Conservation (phyloP, 352 stramenopile genomes). For the Globisporangium cederbergense region DNA sequence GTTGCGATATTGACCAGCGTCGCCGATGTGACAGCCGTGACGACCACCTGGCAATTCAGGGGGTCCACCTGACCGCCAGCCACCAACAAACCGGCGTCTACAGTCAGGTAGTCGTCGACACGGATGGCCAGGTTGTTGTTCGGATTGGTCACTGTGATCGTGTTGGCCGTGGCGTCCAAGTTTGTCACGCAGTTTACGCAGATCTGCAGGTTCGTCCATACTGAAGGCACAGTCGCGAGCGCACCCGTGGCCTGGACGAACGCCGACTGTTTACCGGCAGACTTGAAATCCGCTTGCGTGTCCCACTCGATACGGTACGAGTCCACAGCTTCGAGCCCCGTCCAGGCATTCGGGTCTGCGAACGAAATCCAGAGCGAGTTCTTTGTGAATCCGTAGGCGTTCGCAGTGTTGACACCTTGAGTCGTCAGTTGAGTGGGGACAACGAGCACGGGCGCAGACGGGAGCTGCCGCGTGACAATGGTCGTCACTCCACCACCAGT, state of each 20-base stretch:
- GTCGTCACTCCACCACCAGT: neutral
- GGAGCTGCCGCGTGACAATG: constrained; percentile 65
- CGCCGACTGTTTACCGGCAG: constrained; percentile 26
- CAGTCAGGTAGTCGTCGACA: constrained; percentile 43
- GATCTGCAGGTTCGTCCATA: constrained; percentile 32
- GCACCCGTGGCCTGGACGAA: constrained; percentile 26
- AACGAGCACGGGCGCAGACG: constrained; percentile 33
- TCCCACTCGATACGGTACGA: constrained; percentile 92
- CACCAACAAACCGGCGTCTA: constrained; percentile 26
- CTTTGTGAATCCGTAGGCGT: constrained; percentile 66
- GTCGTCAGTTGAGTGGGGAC: constrained; percentile 49
- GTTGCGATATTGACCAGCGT: constrained; percentile 32
- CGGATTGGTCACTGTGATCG: constrained; percentile 28
- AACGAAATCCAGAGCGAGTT: constrained; percentile 60
- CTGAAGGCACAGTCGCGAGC: constrained; percentile 29
- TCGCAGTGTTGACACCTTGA: constrained; percentile 25
- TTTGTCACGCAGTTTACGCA: constrained; percentile 50
- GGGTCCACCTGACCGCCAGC: constrained; percentile 14
- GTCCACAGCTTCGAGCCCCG: constrained; percentile 75
- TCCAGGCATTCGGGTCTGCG: constrained; percentile 61
- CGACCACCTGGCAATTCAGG: constrained; percentile 49
- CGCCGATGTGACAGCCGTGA: constrained; percentile 25
- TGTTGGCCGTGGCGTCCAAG: constrained; percentile 21
- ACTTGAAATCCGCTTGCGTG: constrained; percentile 54
- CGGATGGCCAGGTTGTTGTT: constrained; percentile 25